Evolutionary conservation across 495 filamentous ascomycete genomes (phyloP).

Genomic region (Lindgomyces ingoldianus): DNA sequence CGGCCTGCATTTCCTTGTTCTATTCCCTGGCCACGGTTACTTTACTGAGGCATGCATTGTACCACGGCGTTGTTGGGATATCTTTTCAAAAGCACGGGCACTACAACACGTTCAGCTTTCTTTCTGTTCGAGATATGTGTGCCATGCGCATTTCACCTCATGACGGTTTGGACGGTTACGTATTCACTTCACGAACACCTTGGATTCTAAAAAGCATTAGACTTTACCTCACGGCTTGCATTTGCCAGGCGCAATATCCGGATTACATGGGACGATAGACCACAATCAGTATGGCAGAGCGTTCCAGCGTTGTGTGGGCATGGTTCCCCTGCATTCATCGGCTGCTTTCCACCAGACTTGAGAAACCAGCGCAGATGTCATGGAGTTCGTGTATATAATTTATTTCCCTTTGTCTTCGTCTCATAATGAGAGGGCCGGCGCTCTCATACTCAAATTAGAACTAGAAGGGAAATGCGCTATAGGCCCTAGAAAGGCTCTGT

Average conservation of each 20-base stretch:
- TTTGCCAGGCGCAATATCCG: constrained; percentile 25
- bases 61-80: constrained; percentile 14
- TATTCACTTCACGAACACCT: constrained; percentile 6
- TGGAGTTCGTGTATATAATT: neutral
- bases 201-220: constrained; percentile 36
- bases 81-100: neutral
- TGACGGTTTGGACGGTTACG: neutral
- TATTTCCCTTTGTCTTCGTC: neutral
- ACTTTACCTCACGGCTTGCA: constrained; percentile 32
- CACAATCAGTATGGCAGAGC: constrained; percentile 4
- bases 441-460: neutral
- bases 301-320: neutral
- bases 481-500: neutral
- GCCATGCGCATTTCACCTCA: neutral
- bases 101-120: neutral
- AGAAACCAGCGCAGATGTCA: constrained; percentile 20
- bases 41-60: constrained; percentile 16
- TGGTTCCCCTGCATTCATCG: constrained; percentile 24
- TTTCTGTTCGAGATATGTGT: neutral
- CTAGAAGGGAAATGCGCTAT: neutral
- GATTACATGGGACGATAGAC: constrained; percentile 2
- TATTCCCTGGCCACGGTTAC: neutral
- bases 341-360: constrained; percentile 6
- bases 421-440: neutral
- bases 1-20: constrained; percentile 3